Percentiles rank a stretch among this genome's conserved stretches.
Evolutionary conservation across 2,329 filamentous ascomycete species (phyloP).

Genomic region (Colletotrichum limetticola): DNA sequence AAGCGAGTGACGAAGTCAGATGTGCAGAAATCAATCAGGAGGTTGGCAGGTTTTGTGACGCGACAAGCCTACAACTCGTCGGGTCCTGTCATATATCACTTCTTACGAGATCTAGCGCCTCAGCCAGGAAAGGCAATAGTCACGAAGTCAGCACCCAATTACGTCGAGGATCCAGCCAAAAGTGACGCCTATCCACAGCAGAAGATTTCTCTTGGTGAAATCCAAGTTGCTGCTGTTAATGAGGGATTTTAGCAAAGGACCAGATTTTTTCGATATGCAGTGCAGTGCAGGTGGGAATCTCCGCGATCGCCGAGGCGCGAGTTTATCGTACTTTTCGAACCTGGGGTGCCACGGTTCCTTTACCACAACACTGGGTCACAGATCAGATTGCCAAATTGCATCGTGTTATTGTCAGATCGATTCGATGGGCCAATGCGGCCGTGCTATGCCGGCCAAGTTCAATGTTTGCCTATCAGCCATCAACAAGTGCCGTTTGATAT

Average conservation of each 20-base stretch:
- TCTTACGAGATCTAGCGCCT: constrained; percentile 23
- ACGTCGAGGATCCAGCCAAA: neutral
- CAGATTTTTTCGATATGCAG: constrained; percentile 10
- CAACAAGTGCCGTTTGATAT: neutral
- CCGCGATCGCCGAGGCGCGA: constrained; percentile 28
- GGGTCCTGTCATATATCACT: constrained; percentile 23
- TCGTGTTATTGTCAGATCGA: constrained; percentile 12
- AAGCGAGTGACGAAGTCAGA: constrained; percentile 10
- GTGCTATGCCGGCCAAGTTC: neutral
- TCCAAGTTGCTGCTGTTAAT: neutral
- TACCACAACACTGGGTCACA: constrained; percentile 27
- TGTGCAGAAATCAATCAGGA: neutral
- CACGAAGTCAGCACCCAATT: constrained; percentile 17
- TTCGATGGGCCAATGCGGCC: neutral
- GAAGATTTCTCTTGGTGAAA: neutral
- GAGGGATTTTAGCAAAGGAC: constrained; percentile 20
- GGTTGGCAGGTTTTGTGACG: neutral
- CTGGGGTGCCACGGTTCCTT: constrained; percentile 6
- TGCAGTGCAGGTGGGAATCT: constrained; percentile 6
- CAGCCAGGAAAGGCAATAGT: constrained; percentile 28
- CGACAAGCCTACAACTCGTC: neutral
- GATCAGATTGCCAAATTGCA: constrained; percentile 22
- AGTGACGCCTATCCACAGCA: neutral
- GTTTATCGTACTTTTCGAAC: neutral
- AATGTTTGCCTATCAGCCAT: neutral